Base-by-base conservation (phyloP, 192 early-diverging fungal species). In the Chytriomyces hyalinus region DNA sequence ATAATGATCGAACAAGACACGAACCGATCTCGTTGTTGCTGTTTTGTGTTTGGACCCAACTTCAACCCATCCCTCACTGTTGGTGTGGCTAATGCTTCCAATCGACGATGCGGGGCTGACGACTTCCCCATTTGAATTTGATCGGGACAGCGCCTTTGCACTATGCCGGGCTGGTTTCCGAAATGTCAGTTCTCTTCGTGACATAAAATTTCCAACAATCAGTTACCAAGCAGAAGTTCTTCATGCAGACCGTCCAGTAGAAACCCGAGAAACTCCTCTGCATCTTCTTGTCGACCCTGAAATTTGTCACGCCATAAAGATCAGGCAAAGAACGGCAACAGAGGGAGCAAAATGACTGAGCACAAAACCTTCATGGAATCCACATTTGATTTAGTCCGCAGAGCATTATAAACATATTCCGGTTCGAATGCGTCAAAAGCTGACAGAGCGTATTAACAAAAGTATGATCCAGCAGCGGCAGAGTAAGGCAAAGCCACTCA, bases 211-310 rank as follows among this genome's bases (percentile, higher is more conserved):
- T 20, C 13, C 17, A 46, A 76, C 17, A 49, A 44, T 44, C 49
- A 46, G 10, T 11, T 49, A 67, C 51, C 61, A 45, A 62, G n/a
- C 50, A 86, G 13, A 44, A 89, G 71, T 78, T 99, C 98, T 72
- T 98, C 96, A 81, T 98, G 96, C 57, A 99, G 83, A 3, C 94
- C 98, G 77, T 99, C 93, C 60, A 99, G 80, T 6, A 99, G 78
- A 77, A 93, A 97, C 61, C 93, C 92, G 73, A 98, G 83, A 84
- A 97, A 98, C 81, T 99, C 97, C 62, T 98, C 94, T 3, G 96
- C 95, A 76, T 99, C 98, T 76, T 99, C 96, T 81, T 99, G 98
- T 61, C 93, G 89, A 2, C 96, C 96, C 85, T 84, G 48, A 76
- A 45, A 17, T 84, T 48, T 10, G 73, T 43, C 4, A 80, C 77